A percentile compares a stretch with the other conserved stretches of the same genome.
Evolutionary conservation across 441 rosid species (phyloP).

Genomic region (Pelargonium australe): DNA sequence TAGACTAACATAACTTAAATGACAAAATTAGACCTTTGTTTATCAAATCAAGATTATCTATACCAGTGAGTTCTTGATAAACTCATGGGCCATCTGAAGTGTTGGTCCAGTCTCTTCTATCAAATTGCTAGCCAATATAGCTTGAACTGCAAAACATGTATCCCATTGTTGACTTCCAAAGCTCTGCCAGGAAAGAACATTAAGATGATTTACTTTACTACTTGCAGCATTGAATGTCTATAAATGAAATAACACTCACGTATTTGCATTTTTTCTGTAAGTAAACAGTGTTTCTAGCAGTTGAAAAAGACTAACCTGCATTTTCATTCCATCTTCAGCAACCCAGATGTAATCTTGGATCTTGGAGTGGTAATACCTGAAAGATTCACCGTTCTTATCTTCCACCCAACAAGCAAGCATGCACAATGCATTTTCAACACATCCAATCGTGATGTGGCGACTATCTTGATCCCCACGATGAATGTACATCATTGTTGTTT

Average conservation of each 20-base stretch:
- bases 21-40: too few relatives aligned
- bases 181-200: slow-evolving; percentile 16
- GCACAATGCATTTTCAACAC: neutral
- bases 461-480: slow-evolving; percentile 93
- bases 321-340: slow-evolving; percentile 27
- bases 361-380: slow-evolving; percentile 20
- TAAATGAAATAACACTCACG: too few relatives aligned
- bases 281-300: too few relatives aligned
- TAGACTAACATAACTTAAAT: too few relatives aligned
- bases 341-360: slow-evolving; percentile 24
- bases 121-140: slow-evolving; percentile 21
- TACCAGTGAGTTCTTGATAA: slow-evolving; percentile 29
- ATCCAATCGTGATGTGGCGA: slow-evolving; percentile 31
- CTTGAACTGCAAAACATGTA: slow-evolving; percentile 26
- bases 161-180: slow-evolving; percentile 42
- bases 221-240: too few relatives aligned
- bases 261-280: too few relatives aligned
- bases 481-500: slow-evolving; percentile 51
- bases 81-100: slow-evolving; percentile 31
- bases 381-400: slow-evolving; percentile 18
- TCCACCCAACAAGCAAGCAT: slow-evolving; percentile 78
- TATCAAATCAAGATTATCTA: too few relatives aligned
- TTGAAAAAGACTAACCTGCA: slow-evolving; percentile 15
- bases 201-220: too few relatives aligned
- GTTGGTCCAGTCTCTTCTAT: slow-evolving; percentile 19